Evolutionary conservation across 352 stramenopile species (phyloP), one percentile per base, ranked within the genome.

Genomic region (Phytophthora europaea): DNA sequence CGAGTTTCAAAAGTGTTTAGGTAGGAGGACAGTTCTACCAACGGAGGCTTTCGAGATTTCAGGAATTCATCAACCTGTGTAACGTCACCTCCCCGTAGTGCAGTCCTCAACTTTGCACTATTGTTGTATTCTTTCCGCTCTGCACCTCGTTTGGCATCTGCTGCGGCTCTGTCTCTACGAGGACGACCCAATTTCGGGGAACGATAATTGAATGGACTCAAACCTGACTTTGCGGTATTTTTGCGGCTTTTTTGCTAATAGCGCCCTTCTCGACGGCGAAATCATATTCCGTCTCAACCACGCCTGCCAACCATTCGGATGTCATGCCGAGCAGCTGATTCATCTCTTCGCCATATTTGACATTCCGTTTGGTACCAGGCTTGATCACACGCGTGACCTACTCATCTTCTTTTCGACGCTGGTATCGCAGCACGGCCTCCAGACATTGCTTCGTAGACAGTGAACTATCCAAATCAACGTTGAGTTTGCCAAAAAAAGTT

Each of bases 401-500:
- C 1, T 23, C 40, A 6, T 50, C 40, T 50, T 50, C 57, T 26
- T 43, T 34, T 10, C 57, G 9, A 3, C 20, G 22, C 26, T 64
- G 57, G 13, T 55, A 54, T 6, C 43, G 6, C 2, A 55, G 6
- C 4, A 31, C 34, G 10, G 57, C 18, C 2, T 64, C 38, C 20
- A 66, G 45, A 12, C 59, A 57, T 9, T 48, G 12, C 15, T 22
- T 47, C 59, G 57, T 65, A 2, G 45, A 65, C 45, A 65, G 50
- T 18, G 59, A 57, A 26, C 59, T 50, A 12, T 57, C 43, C 10
- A 65, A 10, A 20, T 56, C 33, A 23, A n/a, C 45, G 7, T 65
- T 65, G 2, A 56, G 28, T 4, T 66, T 58, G 10, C 33, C 60
- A n/a, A 16, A 66, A 66, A 13, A 66, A 58, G 20, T 36, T 66